phyloP scores from a whole-genome alignment of 179 eudicot species.

The Beta lomatogona region DNA sequence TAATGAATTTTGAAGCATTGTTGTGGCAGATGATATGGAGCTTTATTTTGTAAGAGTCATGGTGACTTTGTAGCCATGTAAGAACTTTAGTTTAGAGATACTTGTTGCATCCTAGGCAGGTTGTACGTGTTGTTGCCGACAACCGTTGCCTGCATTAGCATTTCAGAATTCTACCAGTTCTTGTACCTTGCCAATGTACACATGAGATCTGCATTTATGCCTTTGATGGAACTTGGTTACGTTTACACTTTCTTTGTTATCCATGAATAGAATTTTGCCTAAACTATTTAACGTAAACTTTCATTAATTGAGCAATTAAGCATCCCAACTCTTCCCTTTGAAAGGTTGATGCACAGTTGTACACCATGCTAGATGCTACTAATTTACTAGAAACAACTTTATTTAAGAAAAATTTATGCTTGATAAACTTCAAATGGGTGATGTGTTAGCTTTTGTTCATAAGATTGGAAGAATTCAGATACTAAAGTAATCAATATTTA shows the following conservation, averaged over 20 bases:
- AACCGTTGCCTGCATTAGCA: slow-evolving; percentile 20
- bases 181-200: slow-evolving; percentile 4
- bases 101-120: background rate
- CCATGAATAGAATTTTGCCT: background rate
- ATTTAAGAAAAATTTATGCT: too few relatives aligned
- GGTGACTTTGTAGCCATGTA: slow-evolving; percentile 6
- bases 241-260: background rate
- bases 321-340: too few relatives aligned
- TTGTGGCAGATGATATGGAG: slow-evolving; percentile 4
- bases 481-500: too few relatives aligned
- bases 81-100: slow-evolving; percentile 13
- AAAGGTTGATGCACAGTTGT: too few relatives aligned
- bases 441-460: too few relatives aligned
- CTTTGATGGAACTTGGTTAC: background rate
- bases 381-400: too few relatives aligned
- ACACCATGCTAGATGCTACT: too few relatives aligned
- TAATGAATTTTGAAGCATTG: slow-evolving; percentile 16
- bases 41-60: background rate
- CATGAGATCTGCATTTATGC: background rate
- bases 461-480: too few relatives aligned
- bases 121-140: slow-evolving; percentile 11
- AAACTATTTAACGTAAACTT: too few relatives aligned
- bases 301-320: too few relatives aligned
- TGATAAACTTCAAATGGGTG: too few relatives aligned
- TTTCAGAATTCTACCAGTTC: background rate